A percentile compares a stretch with the other conserved stretches of the same genome.
phyloP scores from a whole-genome alignment of 805 yeast genomes.

The Candida odintsovae region DNA sequence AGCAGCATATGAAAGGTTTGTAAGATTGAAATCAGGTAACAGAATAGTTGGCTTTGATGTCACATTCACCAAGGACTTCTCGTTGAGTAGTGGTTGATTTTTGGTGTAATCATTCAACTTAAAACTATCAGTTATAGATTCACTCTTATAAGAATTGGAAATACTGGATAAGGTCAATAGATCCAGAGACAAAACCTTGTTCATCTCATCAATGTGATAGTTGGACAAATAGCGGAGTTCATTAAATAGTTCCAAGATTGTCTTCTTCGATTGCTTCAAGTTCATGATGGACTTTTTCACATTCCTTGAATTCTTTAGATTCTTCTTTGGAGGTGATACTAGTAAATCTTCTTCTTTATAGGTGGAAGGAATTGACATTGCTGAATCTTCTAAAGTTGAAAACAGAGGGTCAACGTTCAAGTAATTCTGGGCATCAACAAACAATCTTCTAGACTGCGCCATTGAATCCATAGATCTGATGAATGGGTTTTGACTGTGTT shows the following conservation, averaged over 20 bases:
- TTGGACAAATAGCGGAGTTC: conserved; percentile 21
- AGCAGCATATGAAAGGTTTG: conserved; percentile 2
- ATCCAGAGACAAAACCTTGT: conserved; percentile 18
- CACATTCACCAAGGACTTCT: conserved; percentile 18
- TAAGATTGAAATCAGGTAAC: conserved; percentile 14
- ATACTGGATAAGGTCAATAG: conserved; percentile 23
- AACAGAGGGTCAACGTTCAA: conserved; percentile 42
- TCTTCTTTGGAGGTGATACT: conserved; percentile 8
- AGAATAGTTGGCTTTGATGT: conserved; percentile 9
- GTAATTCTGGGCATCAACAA: conserved; percentile 25
- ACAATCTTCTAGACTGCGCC: conserved; percentile 26
- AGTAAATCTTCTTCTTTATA: conserved; percentile 4
- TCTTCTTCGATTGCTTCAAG: conserved; percentile 19
- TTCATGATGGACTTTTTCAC: conserved; percentile 18
- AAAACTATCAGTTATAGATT: conserved; percentile 17
- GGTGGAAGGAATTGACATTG: conserved; percentile 38
- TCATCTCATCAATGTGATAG: conserved; percentile 22
- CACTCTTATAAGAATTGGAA: conserved; percentile 15
- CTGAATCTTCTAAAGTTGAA: conserved; percentile 44
- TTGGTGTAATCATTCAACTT: conserved; percentile 24
- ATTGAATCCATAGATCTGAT: conserved; percentile 22
- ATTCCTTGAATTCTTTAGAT: conserved; percentile 17
- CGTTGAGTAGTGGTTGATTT: conserved; percentile 22
- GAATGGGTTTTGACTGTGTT: conserved; percentile 14
- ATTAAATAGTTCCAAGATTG: conserved; percentile 12